Percentiles rank a stretch among this genome's conserved stretches.
Evolutionary conservation across 2,329 filamentous ascomycete genomes (phyloP).

Genomic region (Leptographium wingfieldii): DNA sequence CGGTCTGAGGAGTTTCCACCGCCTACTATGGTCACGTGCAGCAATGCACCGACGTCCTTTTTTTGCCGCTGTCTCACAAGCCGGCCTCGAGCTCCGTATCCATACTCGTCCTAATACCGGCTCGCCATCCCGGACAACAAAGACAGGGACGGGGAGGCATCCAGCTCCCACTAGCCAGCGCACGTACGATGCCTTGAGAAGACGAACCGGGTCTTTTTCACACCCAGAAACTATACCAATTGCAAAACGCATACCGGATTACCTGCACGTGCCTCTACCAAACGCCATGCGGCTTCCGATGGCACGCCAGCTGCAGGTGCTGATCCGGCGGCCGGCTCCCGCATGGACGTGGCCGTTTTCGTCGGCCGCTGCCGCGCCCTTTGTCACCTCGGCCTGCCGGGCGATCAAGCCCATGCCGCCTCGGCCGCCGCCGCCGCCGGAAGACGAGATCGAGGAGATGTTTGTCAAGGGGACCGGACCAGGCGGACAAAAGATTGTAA

Average conservation of each 20-base stretch:
- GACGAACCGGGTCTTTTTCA: not conserved
- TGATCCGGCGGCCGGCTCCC: not conserved
- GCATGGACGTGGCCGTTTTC: not conserved
- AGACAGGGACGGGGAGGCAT: no score
- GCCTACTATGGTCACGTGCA: not conserved
- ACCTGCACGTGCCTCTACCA: not conserved
- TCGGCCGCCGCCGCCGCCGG: constrained; percentile 57
- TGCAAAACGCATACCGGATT: no score
- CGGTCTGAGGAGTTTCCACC: not conserved
- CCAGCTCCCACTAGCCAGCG: no score
- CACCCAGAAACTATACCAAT: not conserved
- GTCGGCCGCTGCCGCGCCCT: not conserved
- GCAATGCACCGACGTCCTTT: no score
- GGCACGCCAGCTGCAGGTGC: not conserved
- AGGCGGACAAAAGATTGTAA: constrained; percentile 87
- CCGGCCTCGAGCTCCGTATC: no score
- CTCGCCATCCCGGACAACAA: no score
- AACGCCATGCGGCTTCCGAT: not conserved
- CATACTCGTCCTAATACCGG: no score
- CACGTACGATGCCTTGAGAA: no score
- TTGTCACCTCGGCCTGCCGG: not conserved
- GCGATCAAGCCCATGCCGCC: constrained; percentile 56
- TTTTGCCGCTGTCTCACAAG: no score
- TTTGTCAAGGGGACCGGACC: constrained; percentile 89
- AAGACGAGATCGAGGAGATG: constrained; percentile 67